phyloP scores from a whole-genome alignment of 306 rosid species.

The Quercus rubra region DNA sequence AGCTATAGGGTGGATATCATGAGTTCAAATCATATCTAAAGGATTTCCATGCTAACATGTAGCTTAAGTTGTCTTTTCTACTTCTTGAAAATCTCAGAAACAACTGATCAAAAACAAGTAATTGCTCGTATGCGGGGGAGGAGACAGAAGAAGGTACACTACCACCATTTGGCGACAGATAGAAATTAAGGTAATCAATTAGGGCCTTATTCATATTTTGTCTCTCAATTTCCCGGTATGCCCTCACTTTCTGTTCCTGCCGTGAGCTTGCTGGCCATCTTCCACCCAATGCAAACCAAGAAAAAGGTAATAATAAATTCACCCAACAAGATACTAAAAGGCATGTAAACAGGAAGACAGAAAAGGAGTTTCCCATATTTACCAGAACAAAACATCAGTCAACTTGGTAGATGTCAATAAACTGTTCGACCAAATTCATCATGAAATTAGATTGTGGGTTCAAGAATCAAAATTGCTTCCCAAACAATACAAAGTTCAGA shows the following conservation, averaged over 20 bases:
- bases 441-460: background rate
- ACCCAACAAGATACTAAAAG: constrained; percentile 8
- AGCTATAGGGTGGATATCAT: too few species aligned
- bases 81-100: background rate
- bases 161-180: constrained; percentile 71
- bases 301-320: constrained; percentile 2
- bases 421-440: background rate
- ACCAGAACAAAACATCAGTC: background rate
- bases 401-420: background rate
- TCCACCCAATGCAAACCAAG: constrained; percentile 56
- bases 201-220: constrained; percentile 52
- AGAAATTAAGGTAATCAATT: constrained; percentile 39
- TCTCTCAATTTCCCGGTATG: constrained; percentile 51
- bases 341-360: background rate
- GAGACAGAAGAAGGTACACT: constrained; percentile 17
- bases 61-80: background rate
- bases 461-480: background rate
- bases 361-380: background rate
- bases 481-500: background rate
- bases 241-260: constrained; percentile 50
- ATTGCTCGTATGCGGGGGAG: background rate
- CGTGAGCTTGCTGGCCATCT: constrained; percentile 51
- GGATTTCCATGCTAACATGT: background rate
- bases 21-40: too few species aligned
- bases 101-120: background rate